Base-by-base conservation (phyloP, 352 stramenopile species). In the Lagenidium sp. region DNA sequence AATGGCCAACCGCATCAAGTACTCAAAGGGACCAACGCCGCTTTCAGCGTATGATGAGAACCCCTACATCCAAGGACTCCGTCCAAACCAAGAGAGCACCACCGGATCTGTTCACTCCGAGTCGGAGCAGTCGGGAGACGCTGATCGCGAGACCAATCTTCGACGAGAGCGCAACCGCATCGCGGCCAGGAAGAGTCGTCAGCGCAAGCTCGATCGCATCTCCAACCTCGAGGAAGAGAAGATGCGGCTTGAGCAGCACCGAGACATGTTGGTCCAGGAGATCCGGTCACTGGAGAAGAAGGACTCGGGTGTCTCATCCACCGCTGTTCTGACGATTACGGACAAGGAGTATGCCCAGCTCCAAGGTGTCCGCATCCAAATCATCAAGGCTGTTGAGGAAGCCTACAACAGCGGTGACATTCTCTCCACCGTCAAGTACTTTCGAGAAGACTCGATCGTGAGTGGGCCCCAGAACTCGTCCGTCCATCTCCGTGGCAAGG, bases 391-490 rank as follows among this genome's bases (percentile, higher is more conserved):
- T 30, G 63, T 92, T 6, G 74, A 89, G 37, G 63, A 84, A 20
- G 77, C 79, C 21, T 92, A 90, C 62, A 90, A 90, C 57, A 70
- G 61, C 26, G 71, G 74, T 6, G 75, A 88, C 43, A 88, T 92
- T 25, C 59, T 82, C 11, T 72, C 76, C 16, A 86, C 71, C 25
- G 64, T 88, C 44, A 61, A 86, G 56, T 80, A 85, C 50, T 80
- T 92, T 36, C 80, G 80, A n/a, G 80, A 92, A 47, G 80, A 92
- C 52, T 92, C 80, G 55, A 92, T 92, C 51, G 75, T 92, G 26
- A 87, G 74, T 34, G 80, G 80, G 0, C 76, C 80, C 20, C 80
- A 92, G 60, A 92, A 92, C 63, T 88, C 77, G 25, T 86, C 73
- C 8, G 77, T 90, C 4, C 80, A 92, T 44, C 31, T 92, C 36